Percentiles rank a stretch among this genome's conserved stretches.
Conservation (phyloP, 2,329 filamentous ascomycete genomes). For the Allantophomopsis lycopodina region DNA sequence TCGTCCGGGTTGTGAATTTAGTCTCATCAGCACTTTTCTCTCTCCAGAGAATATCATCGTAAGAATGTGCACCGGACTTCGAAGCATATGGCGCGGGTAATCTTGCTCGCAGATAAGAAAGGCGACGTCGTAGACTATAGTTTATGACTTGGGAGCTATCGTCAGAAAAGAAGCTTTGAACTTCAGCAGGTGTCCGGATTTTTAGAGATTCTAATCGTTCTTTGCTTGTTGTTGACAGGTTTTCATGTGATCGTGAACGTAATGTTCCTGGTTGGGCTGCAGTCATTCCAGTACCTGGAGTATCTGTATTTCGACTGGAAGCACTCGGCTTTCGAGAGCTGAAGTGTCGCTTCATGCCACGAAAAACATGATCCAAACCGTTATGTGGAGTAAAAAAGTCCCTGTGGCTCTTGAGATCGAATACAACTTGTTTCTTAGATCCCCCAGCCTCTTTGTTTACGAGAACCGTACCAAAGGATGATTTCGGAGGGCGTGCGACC, state of each 20-base stretch:
- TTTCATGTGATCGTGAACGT: no score
- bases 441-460: conserved; percentile 11
- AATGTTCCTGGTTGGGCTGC: background rate
- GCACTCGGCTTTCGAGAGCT: conserved; percentile 12
- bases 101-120: conserved; percentile 13
- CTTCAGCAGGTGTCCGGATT: conserved; percentile 8
- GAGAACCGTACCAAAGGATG: conserved; percentile 14
- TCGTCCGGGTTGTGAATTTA: background rate
- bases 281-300: background rate
- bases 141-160: conserved; percentile 18
- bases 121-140: conserved; percentile 11
- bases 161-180: conserved; percentile 22
- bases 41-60: background rate
- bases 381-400: conserved; percentile 16
- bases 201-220: background rate
- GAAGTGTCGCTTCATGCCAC: conserved; percentile 1
- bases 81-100: conserved; percentile 11
- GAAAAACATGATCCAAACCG: conserved; percentile 16
- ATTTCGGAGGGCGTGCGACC: conserved; percentile 14
- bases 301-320: conserved; percentile 5
- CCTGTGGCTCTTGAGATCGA: conserved; percentile 13
- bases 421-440: conserved; percentile 7
- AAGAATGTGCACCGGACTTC: background rate
- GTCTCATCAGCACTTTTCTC: background rate
- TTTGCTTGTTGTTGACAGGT: no score